phyloP scores from a whole-genome alignment of 345 rosid species.

The Pistacia vera region DNA sequence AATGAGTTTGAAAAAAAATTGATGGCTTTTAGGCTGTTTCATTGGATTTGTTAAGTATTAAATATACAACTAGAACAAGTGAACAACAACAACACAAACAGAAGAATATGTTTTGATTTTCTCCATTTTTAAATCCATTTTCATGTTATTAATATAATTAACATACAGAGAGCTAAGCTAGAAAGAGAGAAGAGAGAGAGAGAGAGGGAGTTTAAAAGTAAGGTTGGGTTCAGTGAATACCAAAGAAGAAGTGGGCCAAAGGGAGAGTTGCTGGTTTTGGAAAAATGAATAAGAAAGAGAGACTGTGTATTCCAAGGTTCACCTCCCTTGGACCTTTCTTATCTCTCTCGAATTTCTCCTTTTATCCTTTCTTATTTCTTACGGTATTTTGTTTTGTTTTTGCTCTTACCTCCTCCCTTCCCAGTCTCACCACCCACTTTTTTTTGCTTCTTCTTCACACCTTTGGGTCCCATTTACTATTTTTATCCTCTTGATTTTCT shows the following conservation, averaged over 20 bases:
- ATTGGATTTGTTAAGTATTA: constrained; percentile 2
- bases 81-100: too few species aligned
- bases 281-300: constrained; percentile 9
- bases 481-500: background rate
- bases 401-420: background rate
- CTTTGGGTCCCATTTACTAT: constrained; percentile 8
- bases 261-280: constrained; percentile 27
- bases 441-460: background rate
- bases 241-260: constrained; percentile 3
- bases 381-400: too few species aligned
- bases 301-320: constrained; percentile 38
- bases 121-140: background rate
- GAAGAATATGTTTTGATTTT: too few species aligned
- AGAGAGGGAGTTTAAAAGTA: background rate
- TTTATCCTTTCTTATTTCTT: background rate
- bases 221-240: constrained; percentile 33
- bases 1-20: background rate
- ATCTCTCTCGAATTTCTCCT: background rate
- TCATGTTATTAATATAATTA: constrained; percentile 4
- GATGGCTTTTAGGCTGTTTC: background rate
- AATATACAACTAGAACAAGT: background rate
- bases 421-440: background rate
- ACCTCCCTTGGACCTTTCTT: constrained; percentile 34
- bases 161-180: background rate
- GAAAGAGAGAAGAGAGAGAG: background rate